phyloP scores from a whole-genome alignment of 2,329 filamentous ascomycete species.

The Stagonosporopsis cucurbitacearum region DNA sequence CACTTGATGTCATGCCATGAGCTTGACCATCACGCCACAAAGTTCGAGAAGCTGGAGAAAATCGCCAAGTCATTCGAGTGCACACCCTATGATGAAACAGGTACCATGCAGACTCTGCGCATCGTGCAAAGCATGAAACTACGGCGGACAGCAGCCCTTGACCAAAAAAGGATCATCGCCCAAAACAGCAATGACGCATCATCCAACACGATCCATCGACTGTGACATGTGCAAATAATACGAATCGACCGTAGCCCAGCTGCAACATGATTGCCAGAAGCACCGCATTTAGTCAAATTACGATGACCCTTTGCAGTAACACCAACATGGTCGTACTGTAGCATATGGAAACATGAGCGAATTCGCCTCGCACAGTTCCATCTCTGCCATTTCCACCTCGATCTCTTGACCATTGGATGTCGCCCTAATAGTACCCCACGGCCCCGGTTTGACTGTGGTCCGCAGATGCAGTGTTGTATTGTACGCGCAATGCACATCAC shows the following conservation, averaged over 20 bases:
- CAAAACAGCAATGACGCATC: constrained; percentile 3
- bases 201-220: background rate
- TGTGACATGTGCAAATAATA: background rate
- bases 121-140: background rate
- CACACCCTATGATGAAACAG: background rate
- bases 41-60: constrained; percentile 5
- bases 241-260: background rate
- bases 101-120: background rate
- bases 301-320: constrained; percentile 1
- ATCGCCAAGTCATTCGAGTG: background rate
- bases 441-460: constrained; percentile 3
- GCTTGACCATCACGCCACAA: constrained; percentile 3
- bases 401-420: background rate
- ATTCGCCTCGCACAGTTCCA: background rate
- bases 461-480: constrained; percentile 12
- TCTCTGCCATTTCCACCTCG: background rate
- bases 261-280: background rate
- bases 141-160: too few relatives aligned
- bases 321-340: background rate
- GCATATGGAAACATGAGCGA: background rate
- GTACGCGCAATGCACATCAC: constrained; percentile 15
- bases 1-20: constrained; percentile 13
- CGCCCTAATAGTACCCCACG: constrained; percentile 11
- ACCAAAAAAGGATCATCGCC: background rate
- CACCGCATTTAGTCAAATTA: background rate